Evolutionary conservation across 805 yeast genomes (phyloP).

Genomic region (Pichia ethanolica): DNA sequence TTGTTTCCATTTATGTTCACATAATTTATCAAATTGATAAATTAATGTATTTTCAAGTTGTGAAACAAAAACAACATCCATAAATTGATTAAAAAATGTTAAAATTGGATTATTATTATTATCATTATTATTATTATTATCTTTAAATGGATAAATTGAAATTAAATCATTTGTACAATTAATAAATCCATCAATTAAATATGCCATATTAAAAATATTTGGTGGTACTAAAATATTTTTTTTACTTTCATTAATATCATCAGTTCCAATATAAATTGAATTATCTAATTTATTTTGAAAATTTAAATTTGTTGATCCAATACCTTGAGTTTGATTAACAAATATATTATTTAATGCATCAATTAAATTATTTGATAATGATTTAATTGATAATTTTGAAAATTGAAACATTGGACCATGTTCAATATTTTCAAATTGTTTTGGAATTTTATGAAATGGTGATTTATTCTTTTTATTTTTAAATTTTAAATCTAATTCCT

Average conservation of each 20-base stretch:
- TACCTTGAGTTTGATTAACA: background rate
- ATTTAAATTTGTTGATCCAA: constrained; percentile 17
- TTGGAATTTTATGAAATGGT: constrained; percentile 20
- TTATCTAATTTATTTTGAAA: constrained; percentile 12
- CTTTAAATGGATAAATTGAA: constrained; percentile 29
- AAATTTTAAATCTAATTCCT: constrained; percentile 11
- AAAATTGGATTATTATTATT: constrained; percentile 24
- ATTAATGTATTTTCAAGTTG: constrained; percentile 52
- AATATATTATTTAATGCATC: constrained; percentile 9
- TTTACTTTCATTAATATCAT: constrained; percentile 37
- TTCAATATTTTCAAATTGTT: constrained; percentile 15
- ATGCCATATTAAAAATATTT: constrained; percentile 71
- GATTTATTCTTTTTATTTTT: constrained; percentile 11
- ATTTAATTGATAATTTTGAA: constrained; percentile 25
- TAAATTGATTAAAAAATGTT: constrained; percentile 52
- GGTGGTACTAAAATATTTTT: constrained; percentile 63
- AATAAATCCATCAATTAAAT: constrained; percentile 66
- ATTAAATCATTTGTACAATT: constrained; percentile 57
- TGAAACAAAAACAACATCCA: constrained; percentile 58
- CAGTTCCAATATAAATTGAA: constrained; percentile 52
- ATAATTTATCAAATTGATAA: constrained; percentile 41
- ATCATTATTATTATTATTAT: background rate
- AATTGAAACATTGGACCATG: constrained; percentile 30
- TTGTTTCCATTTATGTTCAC: constrained; percentile 28
- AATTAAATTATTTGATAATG: constrained; percentile 9